Base-by-base conservation (phyloP, 352 stramenopile species). In the Phytophthora foliorum region DNA sequence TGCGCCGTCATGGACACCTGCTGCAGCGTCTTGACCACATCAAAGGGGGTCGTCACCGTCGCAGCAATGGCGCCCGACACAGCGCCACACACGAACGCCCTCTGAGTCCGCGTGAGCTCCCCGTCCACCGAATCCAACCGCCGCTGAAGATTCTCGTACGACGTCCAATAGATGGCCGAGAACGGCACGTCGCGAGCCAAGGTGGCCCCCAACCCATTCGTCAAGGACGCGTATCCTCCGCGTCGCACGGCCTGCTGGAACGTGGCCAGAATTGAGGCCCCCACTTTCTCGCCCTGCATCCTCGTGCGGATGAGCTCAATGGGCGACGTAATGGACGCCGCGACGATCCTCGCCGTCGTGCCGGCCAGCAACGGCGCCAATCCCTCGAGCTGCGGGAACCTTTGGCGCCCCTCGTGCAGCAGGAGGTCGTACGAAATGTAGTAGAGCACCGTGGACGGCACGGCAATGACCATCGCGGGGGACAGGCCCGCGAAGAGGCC, bases 151-250 rank as follows among this genome's bases (percentile, higher is more conserved):
- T 80, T 67, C 76, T 99, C 96, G 60, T 98, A 94, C 29, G 78
- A 90, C 8, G 91, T 86, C 95, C 94, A 99, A 70, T 99, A 99
- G 34, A 99, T 92, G 0, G 91, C 95, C 8, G 82, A 97, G 67
- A 99, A 99, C 5, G 96, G 96, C 7, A 99, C 92, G 78, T 99
- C 97, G 39, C 96, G 82, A 34, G 92, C 93, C 39, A 99, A 75
- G 10, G 95, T 99, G 6, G 96, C 92, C 16, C 65, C 81, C 21
- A 99, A 75, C 17, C 97, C 97, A 29, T 86, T 82, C 67, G 97
- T 88, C 8, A 98, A 69, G 16, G 91, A 91, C 17, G 67, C 56
- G 48, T 95, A 81, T n/a, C 96, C 93, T 41, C 89, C 81, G 25
- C 69, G 68, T 14, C 75, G 75, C 21, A 93, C 79, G n/a, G 87